Evolutionary conservation across 306 rosid species (phyloP).

Genomic region (Gynostemma pentaphyllum): DNA sequence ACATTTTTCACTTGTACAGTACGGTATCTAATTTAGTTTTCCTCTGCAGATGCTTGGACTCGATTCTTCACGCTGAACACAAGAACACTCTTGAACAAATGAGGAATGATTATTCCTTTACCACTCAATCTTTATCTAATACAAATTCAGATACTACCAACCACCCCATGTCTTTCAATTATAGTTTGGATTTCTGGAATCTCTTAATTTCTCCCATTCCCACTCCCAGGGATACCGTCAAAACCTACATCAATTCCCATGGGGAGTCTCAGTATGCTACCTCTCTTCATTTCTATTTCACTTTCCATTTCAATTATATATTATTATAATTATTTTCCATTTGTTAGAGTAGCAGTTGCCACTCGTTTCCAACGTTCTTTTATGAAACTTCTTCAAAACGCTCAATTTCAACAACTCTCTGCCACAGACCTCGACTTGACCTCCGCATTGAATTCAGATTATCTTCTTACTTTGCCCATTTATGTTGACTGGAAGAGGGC

Average conservation of each 20-base stretch:
- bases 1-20: no score
- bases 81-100: conserved; percentile 68
- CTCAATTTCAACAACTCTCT: conserved; percentile 86
- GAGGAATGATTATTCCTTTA: conserved; percentile 70
- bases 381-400: conserved; percentile 75
- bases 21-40: no score
- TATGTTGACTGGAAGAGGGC: conserved; percentile 94
- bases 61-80: conserved; percentile 91
- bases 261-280: conserved; percentile 28
- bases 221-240: conserved; percentile 25
- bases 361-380: conserved; percentile 83
- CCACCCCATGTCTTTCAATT: conserved; percentile 21
- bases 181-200: conserved; percentile 38
- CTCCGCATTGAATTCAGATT: conserved; percentile 80
- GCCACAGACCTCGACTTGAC: conserved; percentile 73
- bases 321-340: no score
- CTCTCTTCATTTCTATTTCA: background rate
- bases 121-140: no score
- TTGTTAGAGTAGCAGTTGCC: conserved; percentile 55
- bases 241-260: conserved; percentile 26
- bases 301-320: background rate
- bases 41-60: conserved; percentile 83
- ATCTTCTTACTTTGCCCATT: conserved; percentile 90
- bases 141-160: no score
- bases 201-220: conserved; percentile 53